These are phyloP conservation scores for Cladosporium halotolerans DNA, from an alignment of 2,329 filamentous ascomycete genomes.

Conservation along the genomic window DNA sequence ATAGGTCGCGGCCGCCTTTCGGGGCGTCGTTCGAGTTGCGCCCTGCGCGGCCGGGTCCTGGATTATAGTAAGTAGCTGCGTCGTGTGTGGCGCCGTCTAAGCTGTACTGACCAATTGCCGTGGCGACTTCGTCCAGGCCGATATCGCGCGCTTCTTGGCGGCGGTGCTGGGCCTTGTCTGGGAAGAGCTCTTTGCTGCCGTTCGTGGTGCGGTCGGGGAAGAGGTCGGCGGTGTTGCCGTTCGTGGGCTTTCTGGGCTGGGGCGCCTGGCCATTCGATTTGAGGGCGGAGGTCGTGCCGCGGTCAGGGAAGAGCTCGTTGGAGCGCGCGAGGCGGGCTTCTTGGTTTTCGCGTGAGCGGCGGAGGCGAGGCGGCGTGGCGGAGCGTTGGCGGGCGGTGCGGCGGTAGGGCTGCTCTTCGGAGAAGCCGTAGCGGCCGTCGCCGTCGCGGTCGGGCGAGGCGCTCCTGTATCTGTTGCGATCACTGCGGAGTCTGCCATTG, in stretches of 20 bases:
- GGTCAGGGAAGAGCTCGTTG: constrained; percentile 36
- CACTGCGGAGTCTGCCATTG: constrained; percentile 44
- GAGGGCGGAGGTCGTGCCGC: constrained; percentile 3
- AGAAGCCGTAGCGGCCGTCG: constrained; percentile 44
- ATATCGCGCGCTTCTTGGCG: constrained; percentile 38
- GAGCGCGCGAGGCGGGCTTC: constrained; percentile 21
- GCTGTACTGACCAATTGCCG: constrained; percentile 22
- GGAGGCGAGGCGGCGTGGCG: constrained; percentile 30
- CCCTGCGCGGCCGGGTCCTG: constrained; percentile 12
- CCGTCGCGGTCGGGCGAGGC: constrained; percentile 50
- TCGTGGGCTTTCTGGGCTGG: background rate
- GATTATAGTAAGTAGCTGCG: constrained; percentile 14
- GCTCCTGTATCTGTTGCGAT: constrained; percentile 56
- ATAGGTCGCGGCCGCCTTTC: constrained; percentile 16
- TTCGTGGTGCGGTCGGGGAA: constrained; percentile 21
- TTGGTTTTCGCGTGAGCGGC: constrained; percentile 19
- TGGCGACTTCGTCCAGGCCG: constrained; percentile 20
- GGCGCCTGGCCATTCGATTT: constrained; percentile 2
- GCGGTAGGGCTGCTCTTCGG: constrained; percentile 44
- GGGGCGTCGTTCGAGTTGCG: constrained; percentile 7
- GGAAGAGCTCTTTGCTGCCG: constrained; percentile 31
- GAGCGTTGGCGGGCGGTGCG: constrained; percentile 38
- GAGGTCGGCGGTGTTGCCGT: constrained; percentile 16
- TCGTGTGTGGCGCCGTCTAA: constrained; percentile 16
- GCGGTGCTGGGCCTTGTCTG: constrained; percentile 37